Evolutionary conservation across 2,329 filamentous ascomycete genomes (phyloP).

Genomic region (Botrytis cinerea): DNA sequence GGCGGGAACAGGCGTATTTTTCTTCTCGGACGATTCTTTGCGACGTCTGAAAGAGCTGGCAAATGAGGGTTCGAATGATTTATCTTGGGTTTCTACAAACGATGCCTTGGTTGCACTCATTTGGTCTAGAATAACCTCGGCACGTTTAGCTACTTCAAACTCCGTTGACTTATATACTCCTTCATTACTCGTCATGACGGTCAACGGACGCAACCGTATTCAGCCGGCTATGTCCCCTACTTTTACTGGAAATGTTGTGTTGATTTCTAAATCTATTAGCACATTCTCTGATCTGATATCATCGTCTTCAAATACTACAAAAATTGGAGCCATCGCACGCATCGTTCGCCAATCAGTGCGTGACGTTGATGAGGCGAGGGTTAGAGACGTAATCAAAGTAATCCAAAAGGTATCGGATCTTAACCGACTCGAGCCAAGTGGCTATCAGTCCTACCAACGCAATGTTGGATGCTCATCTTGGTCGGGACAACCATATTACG

Average conservation of each 20-base stretch:
- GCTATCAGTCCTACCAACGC: neutral
- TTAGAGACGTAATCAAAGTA: constrained; percentile 11
- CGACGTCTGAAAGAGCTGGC: constrained; percentile 9
- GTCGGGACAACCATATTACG: constrained; percentile 1
- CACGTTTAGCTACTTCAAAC: neutral
- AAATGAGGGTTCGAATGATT: neutral
- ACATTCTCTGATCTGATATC: neutral
- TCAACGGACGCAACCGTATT: constrained; percentile 1
- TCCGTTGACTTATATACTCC: neutral
- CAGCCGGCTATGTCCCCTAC: neutral
- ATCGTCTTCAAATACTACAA: neutral
- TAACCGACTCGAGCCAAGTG: neutral
- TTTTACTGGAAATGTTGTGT: neutral
- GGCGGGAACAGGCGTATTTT: constrained; percentile 3
- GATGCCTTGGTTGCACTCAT: constrained; percentile 20
- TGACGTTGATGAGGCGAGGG: neutral
- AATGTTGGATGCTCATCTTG: constrained; percentile 8
- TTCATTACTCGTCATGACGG: neutral
- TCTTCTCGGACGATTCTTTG: constrained; percentile 15
- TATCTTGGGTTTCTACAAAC: constrained; percentile 13
- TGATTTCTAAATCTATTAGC: neutral
- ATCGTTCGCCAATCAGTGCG: neutral
- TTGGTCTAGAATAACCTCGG: constrained; percentile 5
- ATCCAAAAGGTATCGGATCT: neutral
- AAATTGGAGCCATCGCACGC: neutral